phyloP scores from a whole-genome alignment of 1,284 basidiomycete genomes.

The Microbotryomycetes sp. region DNA sequence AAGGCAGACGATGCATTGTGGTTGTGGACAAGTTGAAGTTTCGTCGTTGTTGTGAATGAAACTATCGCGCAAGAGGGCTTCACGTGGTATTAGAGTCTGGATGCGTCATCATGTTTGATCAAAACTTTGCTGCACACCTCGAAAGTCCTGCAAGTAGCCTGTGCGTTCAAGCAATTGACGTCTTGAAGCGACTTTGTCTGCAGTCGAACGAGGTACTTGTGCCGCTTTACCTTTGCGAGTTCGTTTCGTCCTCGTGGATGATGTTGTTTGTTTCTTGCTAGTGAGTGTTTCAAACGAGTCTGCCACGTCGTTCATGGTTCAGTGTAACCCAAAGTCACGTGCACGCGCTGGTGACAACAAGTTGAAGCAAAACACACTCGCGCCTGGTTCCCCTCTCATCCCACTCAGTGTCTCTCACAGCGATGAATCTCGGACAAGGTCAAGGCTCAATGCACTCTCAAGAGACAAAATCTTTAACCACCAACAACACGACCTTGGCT shows the following conservation, averaged over 20 bases:
- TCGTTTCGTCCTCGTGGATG: neutral
- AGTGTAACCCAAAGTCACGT: neutral
- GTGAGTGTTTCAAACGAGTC: neutral
- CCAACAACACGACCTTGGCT: slow-evolving; percentile 12
- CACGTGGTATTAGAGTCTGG: neutral
- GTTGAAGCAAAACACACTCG: no score
- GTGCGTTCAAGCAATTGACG: neutral
- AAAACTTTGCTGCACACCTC: slow-evolving; percentile 1
- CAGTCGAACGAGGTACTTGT: slow-evolving; percentile 10
- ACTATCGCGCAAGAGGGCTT: neutral
- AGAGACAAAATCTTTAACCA: no score
- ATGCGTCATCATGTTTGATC: no score
- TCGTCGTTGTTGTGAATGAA: neutral
- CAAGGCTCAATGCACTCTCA: no score
- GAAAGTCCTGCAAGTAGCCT: slow-evolving; percentile 14
- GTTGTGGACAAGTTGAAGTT: slow-evolving; percentile 11
- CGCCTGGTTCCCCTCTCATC: no score
- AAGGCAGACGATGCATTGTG: slow-evolving; percentile 21
- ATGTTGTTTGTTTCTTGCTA: neutral
- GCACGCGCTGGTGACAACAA: neutral
- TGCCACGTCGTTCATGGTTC: neutral
- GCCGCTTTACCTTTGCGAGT: slow-evolving; percentile 18
- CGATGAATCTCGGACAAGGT: no score
- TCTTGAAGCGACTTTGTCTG: slow-evolving; percentile 15
- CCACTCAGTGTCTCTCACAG: no score